A percentile compares a stretch with the other conserved stretches of the same genome.
These are phyloP conservation scores for Bipolaris sorokiniana DNA, from an alignment of 2,329 filamentous ascomycete species.

Conservation along the genomic window DNA sequence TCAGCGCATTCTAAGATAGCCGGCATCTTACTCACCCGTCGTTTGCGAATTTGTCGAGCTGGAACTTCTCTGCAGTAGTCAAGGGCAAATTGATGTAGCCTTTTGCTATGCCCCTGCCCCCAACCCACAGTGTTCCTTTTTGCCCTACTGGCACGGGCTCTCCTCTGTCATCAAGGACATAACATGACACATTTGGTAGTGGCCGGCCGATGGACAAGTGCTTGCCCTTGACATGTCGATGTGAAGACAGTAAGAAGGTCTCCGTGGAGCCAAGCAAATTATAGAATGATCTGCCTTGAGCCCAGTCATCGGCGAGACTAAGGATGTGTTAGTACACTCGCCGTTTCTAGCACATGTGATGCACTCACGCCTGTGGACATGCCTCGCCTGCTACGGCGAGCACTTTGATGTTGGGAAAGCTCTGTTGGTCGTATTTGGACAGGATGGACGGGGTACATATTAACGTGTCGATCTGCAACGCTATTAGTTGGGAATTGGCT, in stretches of 20 bases:
- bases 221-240: slow-evolving; percentile 56
- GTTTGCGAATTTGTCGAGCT: slow-evolving; percentile 58
- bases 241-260: slow-evolving; percentile 64
- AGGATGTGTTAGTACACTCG: background rate
- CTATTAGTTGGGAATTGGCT: slow-evolving; percentile 10
- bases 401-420: slow-evolving; percentile 60
- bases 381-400: slow-evolving; percentile 64
- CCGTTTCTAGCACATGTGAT: background rate
- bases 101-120: slow-evolving; percentile 61
- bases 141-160: slow-evolving; percentile 56
- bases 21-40: slow-evolving; percentile 53
- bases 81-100: slow-evolving; percentile 63
- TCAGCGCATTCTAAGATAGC: background rate
- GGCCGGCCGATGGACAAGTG: slow-evolving; percentile 62
- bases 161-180: slow-evolving; percentile 59
- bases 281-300: slow-evolving; percentile 49
- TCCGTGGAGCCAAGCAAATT: slow-evolving; percentile 68
- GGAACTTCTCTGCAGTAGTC: slow-evolving; percentile 59
- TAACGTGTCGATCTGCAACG: slow-evolving; percentile 56
- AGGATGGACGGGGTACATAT: slow-evolving; percentile 64
- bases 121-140: slow-evolving; percentile 63
- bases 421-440: slow-evolving; percentile 55
- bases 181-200: slow-evolving; percentile 63
- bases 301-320: slow-evolving; percentile 63
- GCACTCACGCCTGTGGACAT: slow-evolving; percentile 53